Conservation (phyloP, 2,329 filamentous ascomycete species). For the Hypoxylon sp. region DNA sequence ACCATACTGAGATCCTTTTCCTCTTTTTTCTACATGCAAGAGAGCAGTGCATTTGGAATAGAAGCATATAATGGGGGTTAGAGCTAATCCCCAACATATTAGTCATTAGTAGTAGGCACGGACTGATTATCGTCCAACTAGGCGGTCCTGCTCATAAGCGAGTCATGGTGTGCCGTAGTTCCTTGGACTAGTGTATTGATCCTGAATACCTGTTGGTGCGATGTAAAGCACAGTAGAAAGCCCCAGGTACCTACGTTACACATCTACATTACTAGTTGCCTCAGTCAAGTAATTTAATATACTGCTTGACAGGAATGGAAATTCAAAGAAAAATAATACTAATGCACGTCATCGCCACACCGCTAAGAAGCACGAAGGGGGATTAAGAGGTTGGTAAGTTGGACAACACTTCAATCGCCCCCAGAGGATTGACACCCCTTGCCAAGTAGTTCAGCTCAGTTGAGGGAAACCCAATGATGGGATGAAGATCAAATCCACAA, state of each 20-base stretch:
- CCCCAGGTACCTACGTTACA: neutral
- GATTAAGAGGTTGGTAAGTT: neutral
- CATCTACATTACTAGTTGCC: neutral
- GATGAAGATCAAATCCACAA: neutral
- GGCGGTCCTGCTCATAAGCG: neutral
- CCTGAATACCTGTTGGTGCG: constrained; percentile 20
- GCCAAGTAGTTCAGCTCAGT: neutral
- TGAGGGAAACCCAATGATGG: neutral
- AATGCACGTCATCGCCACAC: neutral
- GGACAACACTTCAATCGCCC: neutral
- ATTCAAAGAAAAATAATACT: neutral
- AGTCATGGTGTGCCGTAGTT: constrained; percentile 6
- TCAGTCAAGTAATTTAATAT: neutral
- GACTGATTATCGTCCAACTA: constrained; percentile 1
- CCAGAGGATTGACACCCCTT: neutral
- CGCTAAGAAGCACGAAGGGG: neutral
- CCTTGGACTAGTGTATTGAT: constrained; percentile 8
- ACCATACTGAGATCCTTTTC: neutral
- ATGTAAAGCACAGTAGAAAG: neutral
- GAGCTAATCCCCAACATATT: neutral
- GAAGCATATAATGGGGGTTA: neutral
- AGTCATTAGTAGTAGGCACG: neutral
- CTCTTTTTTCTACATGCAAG: neutral
- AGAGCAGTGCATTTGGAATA: neutral
- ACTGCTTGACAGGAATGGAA: neutral